Base-by-base conservation (phyloP, 2,329 filamentous ascomycete species). In the Conoideocrella luteorostrata region DNA sequence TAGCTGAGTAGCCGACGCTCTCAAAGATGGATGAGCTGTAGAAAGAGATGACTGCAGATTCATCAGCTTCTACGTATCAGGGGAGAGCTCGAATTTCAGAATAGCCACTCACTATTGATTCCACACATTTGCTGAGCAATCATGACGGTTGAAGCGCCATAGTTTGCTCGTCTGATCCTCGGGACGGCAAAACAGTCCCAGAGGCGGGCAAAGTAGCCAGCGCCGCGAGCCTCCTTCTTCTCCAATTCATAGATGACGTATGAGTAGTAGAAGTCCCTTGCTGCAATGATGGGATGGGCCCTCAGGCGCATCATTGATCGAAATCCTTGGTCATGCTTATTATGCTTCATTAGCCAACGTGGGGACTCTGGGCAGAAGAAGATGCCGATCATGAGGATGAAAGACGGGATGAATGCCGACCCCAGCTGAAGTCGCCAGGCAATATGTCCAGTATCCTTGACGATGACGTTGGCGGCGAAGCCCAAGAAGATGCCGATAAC, bases 91-190 rank as follows among this genome's bases (percentile, higher is more conserved):
- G n/a, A 26, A 15, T 28, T 3, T 13, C 5, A 23, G 4, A 18
- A 32, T 5, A 5, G 10, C 12, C 28, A 42, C 51, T 37, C 24
- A 53, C 51, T 56, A 46, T 56, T 56, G 34, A 56, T 55, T 3
- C 54, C 52, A 54, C 77, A 81, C 71, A 82, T 79, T 61, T 84
- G 80, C 60, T 85, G 81, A 0, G 78, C 80, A 56, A 84, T 75
- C 86, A 93, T 93, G 51, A 91, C 86, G 1, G 80, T 81, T 46
- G 81, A 84, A 2, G 86, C 84, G 23, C 86, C 87, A 36, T 84
- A 75, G 20, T 81, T 89, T 1, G 88, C 86, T 28, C 82, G 73
- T 29, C 82, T 71, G n/a, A 85, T 71, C 43, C 84, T 71, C 1
- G 83, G 79, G 32, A 86, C 72, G 18, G 78, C 77, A 56, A 86